These are phyloP conservation scores for Chaetomium sp. DNA, from an alignment of 2,329 filamentous ascomycete genomes.

Conservation along the genomic window DNA sequence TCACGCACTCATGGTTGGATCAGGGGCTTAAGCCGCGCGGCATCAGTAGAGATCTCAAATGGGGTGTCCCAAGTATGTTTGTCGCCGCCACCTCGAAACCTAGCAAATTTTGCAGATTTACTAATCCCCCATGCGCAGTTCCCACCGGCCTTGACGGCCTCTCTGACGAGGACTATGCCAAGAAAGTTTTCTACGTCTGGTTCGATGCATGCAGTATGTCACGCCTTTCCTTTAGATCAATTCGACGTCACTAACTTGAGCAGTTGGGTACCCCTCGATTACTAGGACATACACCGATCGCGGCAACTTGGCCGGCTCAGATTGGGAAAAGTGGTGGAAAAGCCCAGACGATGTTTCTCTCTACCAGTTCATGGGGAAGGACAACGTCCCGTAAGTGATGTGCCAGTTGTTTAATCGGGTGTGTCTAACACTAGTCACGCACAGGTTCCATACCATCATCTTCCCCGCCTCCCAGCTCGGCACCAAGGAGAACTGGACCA, in stretches of 20 bases:
- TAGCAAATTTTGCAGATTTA: background rate
- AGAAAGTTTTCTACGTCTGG: constrained; percentile 79
- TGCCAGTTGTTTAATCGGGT: background rate
- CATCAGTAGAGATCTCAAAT: constrained; percentile 90
- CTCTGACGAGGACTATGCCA: constrained; percentile 56
- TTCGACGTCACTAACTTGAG: constrained; percentile 15
- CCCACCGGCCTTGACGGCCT: constrained; percentile 52
- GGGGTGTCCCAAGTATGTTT: constrained; percentile 63
- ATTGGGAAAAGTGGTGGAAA: constrained; percentile 96
- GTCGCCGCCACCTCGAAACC: background rate
- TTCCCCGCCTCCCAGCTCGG: constrained; percentile 88
- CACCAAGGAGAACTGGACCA: constrained; percentile 83
- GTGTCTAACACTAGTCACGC: constrained; percentile 45
- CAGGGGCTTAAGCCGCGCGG: constrained; percentile 83
- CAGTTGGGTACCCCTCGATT: constrained; percentile 86
- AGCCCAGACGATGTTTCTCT: constrained; percentile 84
- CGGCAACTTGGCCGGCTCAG: constrained; percentile 50
- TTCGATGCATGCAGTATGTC: constrained; percentile 65
- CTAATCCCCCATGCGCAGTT: constrained; percentile 39
- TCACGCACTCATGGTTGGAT: constrained; percentile 79
- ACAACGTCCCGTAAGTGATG: constrained; percentile 59
- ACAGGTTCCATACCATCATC: constrained; percentile 78
- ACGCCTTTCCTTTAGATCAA: background rate
- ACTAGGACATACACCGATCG: constrained; percentile 80
- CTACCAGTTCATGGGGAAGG: constrained; percentile 96